Base-by-base conservation (phyloP, 352 stramenopile genomes). In the Pythium angustatum region DNA sequence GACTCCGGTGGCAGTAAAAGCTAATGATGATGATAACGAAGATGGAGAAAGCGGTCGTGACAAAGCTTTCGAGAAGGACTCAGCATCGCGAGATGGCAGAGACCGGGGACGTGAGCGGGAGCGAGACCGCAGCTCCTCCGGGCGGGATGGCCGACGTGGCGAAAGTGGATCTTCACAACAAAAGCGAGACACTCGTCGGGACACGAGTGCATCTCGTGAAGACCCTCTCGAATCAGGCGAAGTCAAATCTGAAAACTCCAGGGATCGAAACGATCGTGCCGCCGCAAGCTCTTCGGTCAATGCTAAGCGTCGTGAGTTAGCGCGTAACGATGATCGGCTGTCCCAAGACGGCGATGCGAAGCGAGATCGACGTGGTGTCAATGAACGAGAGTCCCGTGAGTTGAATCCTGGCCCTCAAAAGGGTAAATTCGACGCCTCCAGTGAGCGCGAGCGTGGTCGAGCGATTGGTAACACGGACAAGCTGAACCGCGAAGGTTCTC, bases 21-120 rank as follows among this genome's bases (percentile, higher is more conserved):
- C n/a, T n/a, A 77, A 64, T 40, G 60, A 27, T 4, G 57, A 60
- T 7, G 50, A 73, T 3, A 66, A 74, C 19, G 68, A 74, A 31
- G 66, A 72, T 9, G 58, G 33, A 17, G 65, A 79, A n/a, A 72
- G 59, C 19, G 21, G 34, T 41, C 54, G 10, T 51, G 62, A 69
- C 15, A 67, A 41, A 24, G 17, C 31, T 4, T 26, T 21, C 40
- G 30, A 58, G 7, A 61, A 33, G 11, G 55, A 64, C 26, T 41
- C 19, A 22, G 33, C 12, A 12, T 48, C 47, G 5, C 38, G 48
- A 3, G 55, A 69, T 5, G 54, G 48, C n/a, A 34, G 55, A 27
- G n/a, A n/a, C n/a, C n/a, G n/a, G n/a, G 40, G 40, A 14, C 40
- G 40, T 27, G 40, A 47, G n/a, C 19, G 40, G 8, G 54, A 59